Base-by-base conservation (phyloP, 176 grass and related monocot species). In the Avena atlantica region DNA sequence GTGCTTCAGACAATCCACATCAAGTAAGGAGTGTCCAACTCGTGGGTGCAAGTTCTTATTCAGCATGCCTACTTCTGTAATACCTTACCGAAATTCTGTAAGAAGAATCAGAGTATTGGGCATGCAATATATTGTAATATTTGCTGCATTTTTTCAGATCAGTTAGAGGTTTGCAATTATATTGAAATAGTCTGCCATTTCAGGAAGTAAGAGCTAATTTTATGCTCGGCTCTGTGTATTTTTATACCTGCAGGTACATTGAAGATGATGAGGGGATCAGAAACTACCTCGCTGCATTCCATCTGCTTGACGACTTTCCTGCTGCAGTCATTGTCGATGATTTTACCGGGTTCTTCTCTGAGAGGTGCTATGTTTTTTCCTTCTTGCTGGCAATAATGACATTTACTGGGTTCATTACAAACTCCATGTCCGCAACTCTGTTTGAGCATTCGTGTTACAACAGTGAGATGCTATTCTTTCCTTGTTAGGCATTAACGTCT, bases 221-320 rank as follows among this genome's bases (percentile, higher is more conserved):
- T 8, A 36, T 70, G 78, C 44, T 49, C 4, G 12, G 21, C 29
- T 60, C 68, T 72, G 36, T 67, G 79, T 78, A 11, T 81, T 77
- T 1, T 1, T 77, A 13, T 92, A 47, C 56, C 85, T 81, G 81
- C 60, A 98, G 97, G 83, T 98, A 98, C 44, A 65, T 93, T 67
- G 89, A 94, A 93, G 90, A 91, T 64, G 83, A 87, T 49, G 92
- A 96, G 24, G 92, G 84, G 56, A 96, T 98, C 70, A 91, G 82
- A 82, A 94, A 90, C 47, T 96, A 93, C 58, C 94, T 96, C 52
- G 88, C 96, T 64, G 92, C 94, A 87, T 96, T 96, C 93, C 97
- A 96, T 53, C 83, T 98, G 63, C 90, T 92, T 76, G 89, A 88
- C 12, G 69, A 57, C 80, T 93, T 96, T 47, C 93, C 94, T 23